phyloP scores from a whole-genome alignment of 345 rosid species.

The Acer campestre region DNA sequence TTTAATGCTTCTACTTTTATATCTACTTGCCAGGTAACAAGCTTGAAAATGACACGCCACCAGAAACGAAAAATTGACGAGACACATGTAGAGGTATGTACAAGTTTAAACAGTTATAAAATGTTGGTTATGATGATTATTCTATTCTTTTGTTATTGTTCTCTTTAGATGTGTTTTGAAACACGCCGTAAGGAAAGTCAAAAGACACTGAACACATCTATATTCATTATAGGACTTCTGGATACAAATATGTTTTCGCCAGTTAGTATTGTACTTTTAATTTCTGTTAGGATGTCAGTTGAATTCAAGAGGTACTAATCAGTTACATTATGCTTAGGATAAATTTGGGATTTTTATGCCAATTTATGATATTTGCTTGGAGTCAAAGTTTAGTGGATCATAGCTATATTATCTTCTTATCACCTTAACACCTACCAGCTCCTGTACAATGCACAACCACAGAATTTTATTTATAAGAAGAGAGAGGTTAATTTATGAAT shows the following conservation, averaged over 20 bases:
- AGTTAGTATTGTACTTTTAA: neutral
- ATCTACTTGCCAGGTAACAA: constrained; percentile 62
- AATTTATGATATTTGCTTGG: neutral
- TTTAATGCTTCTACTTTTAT: neutral
- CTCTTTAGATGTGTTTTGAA: neutral
- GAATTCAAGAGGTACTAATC: neutral
- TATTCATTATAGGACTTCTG: neutral
- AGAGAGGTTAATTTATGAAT: neutral
- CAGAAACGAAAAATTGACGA: constrained; percentile 98
- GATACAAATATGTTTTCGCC: neutral
- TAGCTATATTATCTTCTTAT: neutral
- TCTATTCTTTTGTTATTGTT: neutral
- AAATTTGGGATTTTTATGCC: neutral
- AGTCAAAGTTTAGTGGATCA: neutral
- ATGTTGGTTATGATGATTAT: neutral
- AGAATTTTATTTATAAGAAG: neutral
- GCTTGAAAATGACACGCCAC: constrained; percentile 97
- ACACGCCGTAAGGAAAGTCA: neutral
- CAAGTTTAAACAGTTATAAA: neutral
- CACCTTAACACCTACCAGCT: neutral
- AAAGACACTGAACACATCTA: neutral
- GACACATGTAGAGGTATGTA: constrained; percentile 85
- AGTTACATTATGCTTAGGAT: neutral
- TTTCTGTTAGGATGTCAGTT: neutral
- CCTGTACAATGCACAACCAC: neutral